These are phyloP conservation scores for Agaricus subrufescens DNA, from an alignment of 768 basidiomycete species.

Conservation along the genomic window DNA sequence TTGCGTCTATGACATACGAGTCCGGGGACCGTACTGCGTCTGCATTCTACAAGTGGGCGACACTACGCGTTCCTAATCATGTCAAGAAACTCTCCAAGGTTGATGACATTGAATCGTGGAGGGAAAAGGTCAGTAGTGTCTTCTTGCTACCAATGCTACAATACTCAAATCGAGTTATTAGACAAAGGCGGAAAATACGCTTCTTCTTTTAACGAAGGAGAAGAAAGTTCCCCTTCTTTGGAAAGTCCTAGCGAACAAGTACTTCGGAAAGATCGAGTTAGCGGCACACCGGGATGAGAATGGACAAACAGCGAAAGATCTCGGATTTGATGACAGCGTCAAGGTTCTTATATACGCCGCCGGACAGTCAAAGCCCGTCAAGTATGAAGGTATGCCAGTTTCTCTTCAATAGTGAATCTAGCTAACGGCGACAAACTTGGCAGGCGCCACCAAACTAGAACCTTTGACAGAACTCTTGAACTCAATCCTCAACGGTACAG, in stretches of 20 bases:
- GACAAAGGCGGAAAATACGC: constrained; percentile 42
- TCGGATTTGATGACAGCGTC: constrained; percentile 45
- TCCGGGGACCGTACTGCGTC: constrained; percentile 65
- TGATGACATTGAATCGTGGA: constrained; percentile 62
- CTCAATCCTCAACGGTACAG: constrained; percentile 64
- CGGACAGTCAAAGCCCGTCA: constrained; percentile 49
- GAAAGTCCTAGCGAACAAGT: constrained; percentile 76
- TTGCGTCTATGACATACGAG: constrained; percentile 62
- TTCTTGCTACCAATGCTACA: too few species aligned
- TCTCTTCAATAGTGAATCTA: background rate
- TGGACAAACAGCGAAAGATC: constrained; percentile 49
- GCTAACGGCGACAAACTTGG: constrained; percentile 46
- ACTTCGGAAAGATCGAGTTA: constrained; percentile 55
- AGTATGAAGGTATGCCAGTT: constrained; percentile 59
- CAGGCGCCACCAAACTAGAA: constrained; percentile 72
- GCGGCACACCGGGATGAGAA: constrained; percentile 63
- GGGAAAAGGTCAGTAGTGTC: constrained; percentile 50
- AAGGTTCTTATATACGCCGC: constrained; percentile 71
- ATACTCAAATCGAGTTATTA: constrained; percentile 6
- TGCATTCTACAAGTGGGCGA: constrained; percentile 72
- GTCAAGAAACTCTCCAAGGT: constrained; percentile 55
- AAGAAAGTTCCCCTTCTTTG: constrained; percentile 75
- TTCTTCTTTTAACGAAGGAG: constrained; percentile 70
- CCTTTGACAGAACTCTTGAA: constrained; percentile 71
- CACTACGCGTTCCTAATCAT: constrained; percentile 67